Evolutionary conservation across 352 stramenopile genomes (phyloP), one percentile per base, ranked within the genome.

Genomic region (Detonula confervacea): DNA sequence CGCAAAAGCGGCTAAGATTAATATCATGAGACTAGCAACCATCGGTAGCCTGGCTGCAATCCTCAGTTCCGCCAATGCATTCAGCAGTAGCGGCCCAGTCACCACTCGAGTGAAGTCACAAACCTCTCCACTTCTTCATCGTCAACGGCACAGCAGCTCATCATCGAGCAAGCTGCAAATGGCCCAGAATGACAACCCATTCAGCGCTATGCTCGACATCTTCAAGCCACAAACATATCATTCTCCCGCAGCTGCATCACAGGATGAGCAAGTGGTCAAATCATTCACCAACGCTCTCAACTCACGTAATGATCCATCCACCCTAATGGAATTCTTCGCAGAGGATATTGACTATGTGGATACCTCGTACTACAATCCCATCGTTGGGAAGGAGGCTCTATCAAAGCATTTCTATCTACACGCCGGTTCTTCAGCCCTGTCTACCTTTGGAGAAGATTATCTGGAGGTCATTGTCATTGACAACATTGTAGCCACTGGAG

Each of bases 301-400:
- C 27, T 72, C 66, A 30, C 39, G 66, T 18, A 33, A 14, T 18
- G 54, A 60, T 44, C 24, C 42, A 6, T 37, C 62, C 24, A 33
- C 39, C 9, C 12, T 78, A n/a, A 25, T 56, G 18, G 20, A 76
- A 71, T 70, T 66, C 46, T 82, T 85, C 44, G 42, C 44, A 12
- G 51, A 73, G 6, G 35, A 82, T 44, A 59, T 73, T 30, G 65
- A 49, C 25, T 83, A 73, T 35, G 30, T 68, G 20, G 79, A 80
- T 54, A 70, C 71, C 2, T 59, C 61, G 12, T 86, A 75, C 56
- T 83, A 82, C 35, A 76, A 74, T 70, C 59, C 72, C 2, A 76
- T 86, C 46, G 0, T 52, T 20, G 78, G 78, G 11, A 82, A 71
- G 64, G 67, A 79, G n/a, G 66, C 30, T 1, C 37, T 86, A 14